Base-by-base conservation (phyloP, 805 yeast genomes). In the Suhomyces prunicola region DNA sequence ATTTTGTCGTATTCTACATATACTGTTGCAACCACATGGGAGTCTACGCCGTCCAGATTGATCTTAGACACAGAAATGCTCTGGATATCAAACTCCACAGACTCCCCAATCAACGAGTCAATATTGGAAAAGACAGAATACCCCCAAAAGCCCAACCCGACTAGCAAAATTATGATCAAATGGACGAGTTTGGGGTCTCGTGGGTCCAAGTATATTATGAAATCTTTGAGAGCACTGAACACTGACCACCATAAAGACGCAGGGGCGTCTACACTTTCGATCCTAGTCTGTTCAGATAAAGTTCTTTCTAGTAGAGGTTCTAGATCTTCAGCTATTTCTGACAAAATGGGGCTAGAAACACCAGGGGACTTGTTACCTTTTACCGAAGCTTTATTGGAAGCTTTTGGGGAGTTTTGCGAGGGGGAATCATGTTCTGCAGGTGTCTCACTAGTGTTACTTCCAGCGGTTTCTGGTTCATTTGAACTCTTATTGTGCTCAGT, bases 1-100 rank as follows among this genome's bases (percentile, higher is more conserved):
- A 72, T 58, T 7, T 60, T 52, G 47, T 61, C 65, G 54, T 73
- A 74, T 55, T 72, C 53, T 13, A 72, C 58, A 5, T 54, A 44
- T 2, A 72, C 50, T 0, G 63, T 48, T 3, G 70, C 71, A 4
- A 57, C 54, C 15, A 72, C 65, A 48, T 65, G 69, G 19, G 69
- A 58, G 22, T 64, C 59, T 5, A 71, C 45, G 2, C 78, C 78
- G 6, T 50, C 46, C 15, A 62, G 63, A 29, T 61, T 60, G 23
- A 70, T 50, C 9, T 53, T 52, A 6, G 47, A 46, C 6, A 72
- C 52, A 3, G 72, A 59, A 4, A 71, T 54, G 17, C 63, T 58
- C 26, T 67, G 61, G 1, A 70, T 40, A 23, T 63, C 56, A 12
- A 69, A 55, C 15, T 54, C 57, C 10, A 69, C 54, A 2, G 72